Percentiles rank a stretch among this genome's conserved stretches.
Evolutionary conservation across 768 basidiomycete species (phyloP).

Genomic region (Podaxis rugospora): DNA sequence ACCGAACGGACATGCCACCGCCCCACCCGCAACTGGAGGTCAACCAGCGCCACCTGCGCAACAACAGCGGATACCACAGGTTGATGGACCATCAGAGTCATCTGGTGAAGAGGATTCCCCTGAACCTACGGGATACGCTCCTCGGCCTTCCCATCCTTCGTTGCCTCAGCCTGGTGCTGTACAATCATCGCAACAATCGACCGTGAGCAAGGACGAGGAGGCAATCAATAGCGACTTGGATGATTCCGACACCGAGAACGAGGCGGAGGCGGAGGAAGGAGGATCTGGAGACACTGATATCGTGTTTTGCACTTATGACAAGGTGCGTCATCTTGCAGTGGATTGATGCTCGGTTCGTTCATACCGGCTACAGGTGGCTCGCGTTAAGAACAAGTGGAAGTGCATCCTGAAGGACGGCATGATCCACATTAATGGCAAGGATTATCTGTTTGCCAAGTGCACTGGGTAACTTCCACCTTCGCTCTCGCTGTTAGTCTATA

Average conservation of each 20-base stretch:
- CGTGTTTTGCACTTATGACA: conserved; percentile 98
- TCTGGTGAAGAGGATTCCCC: conserved; percentile 60
- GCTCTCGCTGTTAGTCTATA: not conserved
- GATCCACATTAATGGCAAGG: conserved; percentile 94
- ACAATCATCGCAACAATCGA: conserved; percentile 28
- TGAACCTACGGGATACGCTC: conserved; percentile 62
- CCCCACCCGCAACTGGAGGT: conserved; percentile 10
- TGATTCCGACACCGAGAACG: conserved; percentile 86
- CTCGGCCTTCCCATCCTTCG: conserved; percentile 70
- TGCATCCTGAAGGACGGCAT: conserved; percentile 96
- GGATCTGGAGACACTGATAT: conserved; percentile 79
- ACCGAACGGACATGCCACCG: conserved; percentile 12
- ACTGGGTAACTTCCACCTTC: conserved; percentile 63
- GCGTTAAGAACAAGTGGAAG: conserved; percentile 99
- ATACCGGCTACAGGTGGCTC: conserved; percentile 64
- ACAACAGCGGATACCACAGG: conserved; percentile 62
- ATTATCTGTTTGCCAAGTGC: conserved; percentile 96
- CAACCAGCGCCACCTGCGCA: conserved; percentile 18
- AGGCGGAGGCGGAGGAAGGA: conserved; percentile 79
- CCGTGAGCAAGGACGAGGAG: conserved; percentile 50
- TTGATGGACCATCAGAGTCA: conserved; percentile 76
- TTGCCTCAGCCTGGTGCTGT: conserved; percentile 57
- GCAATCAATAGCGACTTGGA: conserved; percentile 97
- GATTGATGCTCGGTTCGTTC: conserved; percentile 1
- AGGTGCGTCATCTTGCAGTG: conserved; percentile 44